These are phyloP conservation scores for Pseudoscleropodium purum DNA, from an alignment of 225 moss, liverwort and hornwort species.

Conservation along the genomic window DNA sequence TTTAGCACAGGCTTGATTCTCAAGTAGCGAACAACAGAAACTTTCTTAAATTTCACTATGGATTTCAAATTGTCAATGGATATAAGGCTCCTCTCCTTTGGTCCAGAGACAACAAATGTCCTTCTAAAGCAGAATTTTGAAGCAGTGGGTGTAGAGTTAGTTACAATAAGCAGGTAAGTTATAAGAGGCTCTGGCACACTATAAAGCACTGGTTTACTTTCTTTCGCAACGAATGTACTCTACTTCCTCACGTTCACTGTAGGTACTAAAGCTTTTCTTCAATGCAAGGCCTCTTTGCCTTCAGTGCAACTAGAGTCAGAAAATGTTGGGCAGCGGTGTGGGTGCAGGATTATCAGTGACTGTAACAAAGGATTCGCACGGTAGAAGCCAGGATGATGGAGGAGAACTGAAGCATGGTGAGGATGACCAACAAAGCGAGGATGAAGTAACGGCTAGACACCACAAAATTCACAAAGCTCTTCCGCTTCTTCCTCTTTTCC, in stretches of 20 bases:
- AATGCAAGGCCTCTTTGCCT: neutral
- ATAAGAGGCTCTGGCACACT: too few relatives aligned
- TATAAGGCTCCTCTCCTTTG: neutral
- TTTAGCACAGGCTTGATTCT: neutral
- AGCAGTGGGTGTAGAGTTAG: neutral
- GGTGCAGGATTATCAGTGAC: neutral
- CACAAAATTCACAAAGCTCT: neutral
- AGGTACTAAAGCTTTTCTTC: neutral
- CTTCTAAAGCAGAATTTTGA: neutral
- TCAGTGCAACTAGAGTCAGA: neutral
- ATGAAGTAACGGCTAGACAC: neutral
- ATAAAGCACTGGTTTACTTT: neutral
- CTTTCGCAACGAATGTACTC: neutral
- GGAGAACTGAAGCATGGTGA: slow-evolving; percentile 9
- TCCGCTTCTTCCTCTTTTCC: neutral
- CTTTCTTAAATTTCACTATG: neutral
- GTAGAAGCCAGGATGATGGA: neutral
- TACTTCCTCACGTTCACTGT: neutral
- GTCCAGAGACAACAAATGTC: neutral
- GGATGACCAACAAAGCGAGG: neutral
- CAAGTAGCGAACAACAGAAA: neutral
- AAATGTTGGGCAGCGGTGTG: neutral
- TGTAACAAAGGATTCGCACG: neutral
- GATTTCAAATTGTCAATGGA: neutral
- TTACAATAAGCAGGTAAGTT: neutral